These are phyloP conservation scores for Coleophoma eucalyptorum DNA, from an alignment of 2,329 filamentous ascomycete species.

Conservation along the genomic window DNA sequence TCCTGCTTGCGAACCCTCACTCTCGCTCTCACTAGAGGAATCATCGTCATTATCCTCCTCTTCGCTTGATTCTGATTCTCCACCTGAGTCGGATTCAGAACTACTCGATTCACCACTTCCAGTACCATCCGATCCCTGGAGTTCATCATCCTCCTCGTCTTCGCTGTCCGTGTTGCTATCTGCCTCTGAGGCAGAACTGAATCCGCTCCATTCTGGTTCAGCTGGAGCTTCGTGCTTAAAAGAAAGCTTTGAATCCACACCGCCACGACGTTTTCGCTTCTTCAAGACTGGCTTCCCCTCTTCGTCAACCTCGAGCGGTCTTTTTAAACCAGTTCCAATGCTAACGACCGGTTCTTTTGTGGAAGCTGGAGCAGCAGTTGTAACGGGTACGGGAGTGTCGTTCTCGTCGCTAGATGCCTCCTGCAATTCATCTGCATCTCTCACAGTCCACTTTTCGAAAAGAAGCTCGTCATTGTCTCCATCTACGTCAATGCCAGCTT, in stretches of 20 bases:
- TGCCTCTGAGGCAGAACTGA: slow-evolving; percentile 45
- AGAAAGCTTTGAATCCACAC: slow-evolving; percentile 52
- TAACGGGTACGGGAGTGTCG: slow-evolving; percentile 8
- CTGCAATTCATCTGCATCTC: slow-evolving; percentile 27
- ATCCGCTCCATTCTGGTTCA: slow-evolving; percentile 58
- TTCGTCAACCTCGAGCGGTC: slow-evolving; percentile 76
- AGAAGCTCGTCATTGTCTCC: slow-evolving; percentile 45
- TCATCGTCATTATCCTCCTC: slow-evolving; percentile 17
- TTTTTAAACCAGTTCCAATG: slow-evolving; percentile 78
- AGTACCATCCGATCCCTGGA: neutral
- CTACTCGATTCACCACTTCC: neutral
- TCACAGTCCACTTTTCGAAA: slow-evolving; percentile 37
- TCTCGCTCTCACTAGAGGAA: slow-evolving; percentile 19
- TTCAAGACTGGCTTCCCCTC: slow-evolving; percentile 75
- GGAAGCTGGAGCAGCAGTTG: slow-evolving; percentile 6
- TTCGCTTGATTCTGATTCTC: slow-evolving; percentile 4
- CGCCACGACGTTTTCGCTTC: slow-evolving; percentile 72
- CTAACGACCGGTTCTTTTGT: slow-evolving; percentile 8
- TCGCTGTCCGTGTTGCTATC: slow-evolving; percentile 30
- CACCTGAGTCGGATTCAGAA: neutral
- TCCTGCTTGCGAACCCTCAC: slow-evolving; percentile 26
- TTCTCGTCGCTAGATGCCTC: slow-evolving; percentile 20
- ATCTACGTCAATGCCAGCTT: slow-evolving; percentile 51
- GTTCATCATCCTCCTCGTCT: slow-evolving; percentile 23
- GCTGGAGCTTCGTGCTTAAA: slow-evolving; percentile 39